Evolutionary conservation across 1,284 basidiomycete genomes (phyloP).

Genomic region (Entoloma clypeatum): DNA sequence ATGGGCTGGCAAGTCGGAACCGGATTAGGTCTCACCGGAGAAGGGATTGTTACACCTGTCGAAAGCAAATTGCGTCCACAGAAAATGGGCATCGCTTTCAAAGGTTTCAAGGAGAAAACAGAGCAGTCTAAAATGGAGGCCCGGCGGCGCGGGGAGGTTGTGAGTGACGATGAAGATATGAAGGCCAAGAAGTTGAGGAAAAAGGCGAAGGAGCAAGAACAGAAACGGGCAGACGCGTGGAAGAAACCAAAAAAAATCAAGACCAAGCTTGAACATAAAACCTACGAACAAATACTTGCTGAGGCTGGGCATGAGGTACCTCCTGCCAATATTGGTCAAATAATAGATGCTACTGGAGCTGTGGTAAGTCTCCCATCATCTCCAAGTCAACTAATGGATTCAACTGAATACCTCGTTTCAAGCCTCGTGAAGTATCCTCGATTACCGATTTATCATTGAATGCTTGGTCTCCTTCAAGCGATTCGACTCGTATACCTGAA

Average conservation of each 20-base stretch:
- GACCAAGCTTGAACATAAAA: slow-evolving; percentile 85
- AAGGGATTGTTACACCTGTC: slow-evolving; percentile 87
- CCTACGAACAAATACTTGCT: slow-evolving; percentile 90
- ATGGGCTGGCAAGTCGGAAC: slow-evolving; percentile 90
- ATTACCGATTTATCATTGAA: slow-evolving; percentile 75
- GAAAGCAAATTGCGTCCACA: slow-evolving; percentile 82
- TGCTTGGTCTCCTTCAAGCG: slow-evolving; percentile 81
- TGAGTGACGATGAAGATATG: slow-evolving; percentile 70
- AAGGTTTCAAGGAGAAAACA: slow-evolving; percentile 84
- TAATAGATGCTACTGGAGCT: slow-evolving; percentile 92
- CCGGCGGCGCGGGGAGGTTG: slow-evolving; percentile 63
- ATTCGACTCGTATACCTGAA: slow-evolving; percentile 88
- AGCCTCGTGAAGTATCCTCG: slow-evolving; percentile 82
- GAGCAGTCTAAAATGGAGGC: slow-evolving; percentile 87
- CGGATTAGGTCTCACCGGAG: slow-evolving; percentile 76
- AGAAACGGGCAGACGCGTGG: slow-evolving; percentile 69
- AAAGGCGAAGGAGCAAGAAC: slow-evolving; percentile 51
- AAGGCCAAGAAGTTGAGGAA: slow-evolving; percentile 43
- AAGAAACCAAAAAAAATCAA: slow-evolving; percentile 83
- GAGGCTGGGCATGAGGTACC: slow-evolving; percentile 68
- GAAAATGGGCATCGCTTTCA: slow-evolving; percentile 82
- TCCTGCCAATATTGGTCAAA: slow-evolving; percentile 67
- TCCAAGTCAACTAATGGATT: slow-evolving; percentile 4
- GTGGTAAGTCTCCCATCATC: slow-evolving; percentile 60
- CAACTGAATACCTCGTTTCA: slow-evolving; percentile 7